Evolutionary conservation across 2,329 filamentous ascomycete species (phyloP).

Genomic region (Aspergillus piperis): DNA sequence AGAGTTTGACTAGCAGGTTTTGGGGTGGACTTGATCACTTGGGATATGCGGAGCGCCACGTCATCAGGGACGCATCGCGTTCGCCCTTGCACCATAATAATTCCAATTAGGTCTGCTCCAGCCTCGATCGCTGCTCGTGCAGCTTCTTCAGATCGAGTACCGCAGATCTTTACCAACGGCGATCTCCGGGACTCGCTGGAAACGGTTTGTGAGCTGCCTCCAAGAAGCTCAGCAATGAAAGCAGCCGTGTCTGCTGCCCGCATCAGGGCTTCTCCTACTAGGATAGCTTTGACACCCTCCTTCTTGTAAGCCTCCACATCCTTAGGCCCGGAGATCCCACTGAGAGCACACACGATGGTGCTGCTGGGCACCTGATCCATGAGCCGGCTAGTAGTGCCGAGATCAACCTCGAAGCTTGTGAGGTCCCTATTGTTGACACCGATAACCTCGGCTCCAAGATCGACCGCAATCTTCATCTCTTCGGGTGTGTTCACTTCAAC

Average conservation of each 20-base stretch:
- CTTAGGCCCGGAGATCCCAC: conserved; percentile 84
- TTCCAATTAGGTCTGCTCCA: conserved; percentile 88
- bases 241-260: conserved; percentile 75
- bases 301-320: conserved; percentile 86
- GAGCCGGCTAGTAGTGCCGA: conserved; percentile 85
- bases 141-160: conserved; percentile 79
- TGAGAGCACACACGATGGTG: conserved; percentile 89
- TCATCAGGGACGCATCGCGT: conserved; percentile 79
- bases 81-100: conserved; percentile 81
- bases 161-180: conserved; percentile 90
- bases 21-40: conserved; percentile 64
- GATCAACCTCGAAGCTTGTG: conserved; percentile 93
- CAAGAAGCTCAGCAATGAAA: conserved; percentile 84
- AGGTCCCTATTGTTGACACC: conserved; percentile 98
- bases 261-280: conserved; percentile 97
- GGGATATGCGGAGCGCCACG: conserved; percentile 76
- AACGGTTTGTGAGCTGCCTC: conserved; percentile 45
- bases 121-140: conserved; percentile 79
- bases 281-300: conserved; percentile 86
- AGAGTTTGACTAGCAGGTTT: conserved; percentile 26
- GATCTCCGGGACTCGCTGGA: conserved; percentile 28
- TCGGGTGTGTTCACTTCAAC: conserved; percentile 95
- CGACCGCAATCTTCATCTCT: conserved; percentile 86
- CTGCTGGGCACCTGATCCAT: conserved; percentile 82
- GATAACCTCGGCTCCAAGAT: conserved; percentile 85